phyloP scores from a whole-genome alignment of 192 early-diverging fungal species.

The Umbelopsis sp. region DNA sequence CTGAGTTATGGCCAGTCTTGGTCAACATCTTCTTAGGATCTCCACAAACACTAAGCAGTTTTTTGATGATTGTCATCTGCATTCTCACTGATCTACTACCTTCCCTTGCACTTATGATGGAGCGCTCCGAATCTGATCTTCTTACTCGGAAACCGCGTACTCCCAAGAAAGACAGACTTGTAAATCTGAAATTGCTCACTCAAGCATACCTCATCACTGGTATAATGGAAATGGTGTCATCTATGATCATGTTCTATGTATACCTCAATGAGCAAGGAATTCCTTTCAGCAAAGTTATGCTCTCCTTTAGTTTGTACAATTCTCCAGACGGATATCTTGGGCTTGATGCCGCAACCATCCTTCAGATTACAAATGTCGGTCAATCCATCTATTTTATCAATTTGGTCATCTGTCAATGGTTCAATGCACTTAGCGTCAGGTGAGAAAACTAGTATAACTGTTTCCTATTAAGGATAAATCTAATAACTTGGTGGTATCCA shows the following conservation, averaged over 20 bases:
- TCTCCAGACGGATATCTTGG: constrained; percentile 41
- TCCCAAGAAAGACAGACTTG: constrained; percentile 66
- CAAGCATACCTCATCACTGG: constrained; percentile 86
- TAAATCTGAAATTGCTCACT: constrained; percentile 61
- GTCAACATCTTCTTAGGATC: constrained; percentile 80
- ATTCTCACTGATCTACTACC: constrained; percentile 63
- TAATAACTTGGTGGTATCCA: constrained; percentile 33
- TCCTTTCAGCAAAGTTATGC: constrained; percentile 49
- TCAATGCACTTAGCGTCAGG: constrained; percentile 35
- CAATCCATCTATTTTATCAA: constrained; percentile 68
- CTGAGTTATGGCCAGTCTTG: constrained; percentile 77
- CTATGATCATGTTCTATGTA: constrained; percentile 71
- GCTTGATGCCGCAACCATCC: constrained; percentile 43
- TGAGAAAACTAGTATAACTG: not conserved
- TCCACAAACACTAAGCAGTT: constrained; percentile 76
- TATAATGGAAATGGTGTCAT: constrained; percentile 62
- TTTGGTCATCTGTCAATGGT: constrained; percentile 62
- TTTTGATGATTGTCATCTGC: constrained; percentile 80
- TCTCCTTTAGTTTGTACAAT: constrained; percentile 40
- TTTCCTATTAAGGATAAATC: not conserved
- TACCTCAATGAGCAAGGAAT: constrained; percentile 60
- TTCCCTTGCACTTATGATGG: constrained; percentile 73
- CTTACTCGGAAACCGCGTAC: constrained; percentile 72
- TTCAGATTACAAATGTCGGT: constrained; percentile 44
- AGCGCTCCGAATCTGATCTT: constrained; percentile 75